These are phyloP conservation scores for Priceomyces medius DNA, from an alignment of 805 yeast species.

Conservation along the genomic window DNA sequence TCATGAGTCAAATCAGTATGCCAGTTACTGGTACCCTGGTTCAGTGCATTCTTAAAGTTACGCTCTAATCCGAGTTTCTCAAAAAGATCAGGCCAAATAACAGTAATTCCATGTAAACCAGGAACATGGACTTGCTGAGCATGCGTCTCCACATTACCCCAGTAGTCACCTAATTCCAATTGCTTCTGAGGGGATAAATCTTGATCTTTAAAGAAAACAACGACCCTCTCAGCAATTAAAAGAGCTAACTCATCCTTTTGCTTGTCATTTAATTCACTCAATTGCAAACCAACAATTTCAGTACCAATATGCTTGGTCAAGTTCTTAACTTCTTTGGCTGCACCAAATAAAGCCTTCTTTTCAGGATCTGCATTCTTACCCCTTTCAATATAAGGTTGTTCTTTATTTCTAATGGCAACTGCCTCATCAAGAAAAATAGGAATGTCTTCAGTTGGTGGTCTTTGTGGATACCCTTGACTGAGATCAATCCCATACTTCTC, in stretches of 20 bases:
- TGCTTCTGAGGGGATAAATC: conserved; percentile 33
- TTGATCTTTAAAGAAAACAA: conserved; percentile 31
- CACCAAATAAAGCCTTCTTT: conserved; percentile 27
- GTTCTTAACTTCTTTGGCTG: conserved; percentile 28
- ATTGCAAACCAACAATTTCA: conserved; percentile 31
- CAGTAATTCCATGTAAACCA: conserved; percentile 32
- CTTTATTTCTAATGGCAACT: conserved; percentile 19
- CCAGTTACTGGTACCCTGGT: conserved; percentile 28
- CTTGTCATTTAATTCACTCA: conserved; percentile 23
- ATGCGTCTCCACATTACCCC: conserved; percentile 30
- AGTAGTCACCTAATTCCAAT: conserved; percentile 26
- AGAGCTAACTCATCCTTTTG: conserved; percentile 31
- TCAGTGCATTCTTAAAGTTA: conserved; percentile 24
- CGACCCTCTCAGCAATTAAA: conserved; percentile 29
- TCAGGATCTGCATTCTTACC: conserved; percentile 32
- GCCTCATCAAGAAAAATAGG: conserved; percentile 33
- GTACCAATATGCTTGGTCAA: conserved; percentile 27
- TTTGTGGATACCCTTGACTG: conserved; percentile 26
- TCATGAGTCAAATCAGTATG: conserved; percentile 40
- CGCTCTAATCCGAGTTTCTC: conserved; percentile 25
- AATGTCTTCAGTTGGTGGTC: conserved; percentile 20
- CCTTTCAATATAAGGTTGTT: conserved; percentile 25
- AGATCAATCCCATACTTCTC: conserved; percentile 25
- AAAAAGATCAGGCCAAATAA: conserved; percentile 40
- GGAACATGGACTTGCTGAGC: conserved; percentile 29